Conservation (phyloP, 2,329 filamentous ascomycete genomes). For the Stenocarpella maydis region DNA sequence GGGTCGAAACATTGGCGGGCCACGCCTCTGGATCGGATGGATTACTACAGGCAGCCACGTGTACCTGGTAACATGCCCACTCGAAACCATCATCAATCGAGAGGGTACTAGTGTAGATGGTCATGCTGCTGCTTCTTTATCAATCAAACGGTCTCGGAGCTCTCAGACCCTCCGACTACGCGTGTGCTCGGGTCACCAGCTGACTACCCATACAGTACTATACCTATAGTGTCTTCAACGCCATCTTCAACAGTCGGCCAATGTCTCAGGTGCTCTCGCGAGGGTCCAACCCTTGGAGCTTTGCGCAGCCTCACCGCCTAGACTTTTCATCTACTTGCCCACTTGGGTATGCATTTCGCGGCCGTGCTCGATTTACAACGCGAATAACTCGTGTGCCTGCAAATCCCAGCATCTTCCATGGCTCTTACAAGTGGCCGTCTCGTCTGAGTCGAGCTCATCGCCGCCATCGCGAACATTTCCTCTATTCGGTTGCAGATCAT, state of each 20-base stretch:
- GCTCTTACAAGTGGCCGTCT: no score
- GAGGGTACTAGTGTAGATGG: no score
- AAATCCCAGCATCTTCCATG: not conserved
- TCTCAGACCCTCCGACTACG: conserved; percentile 18
- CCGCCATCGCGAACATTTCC: not conserved
- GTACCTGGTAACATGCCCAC: not conserved
- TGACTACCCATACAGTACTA: not conserved
- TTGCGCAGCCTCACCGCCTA: not conserved
- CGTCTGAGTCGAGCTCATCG: not conserved
- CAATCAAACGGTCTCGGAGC: conserved; percentile 10
- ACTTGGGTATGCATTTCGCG: conserved; percentile 3
- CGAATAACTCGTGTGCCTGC: not conserved
- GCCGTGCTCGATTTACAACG: not conserved
- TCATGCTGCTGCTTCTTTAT: not conserved
- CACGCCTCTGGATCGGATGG: conserved; percentile 4
- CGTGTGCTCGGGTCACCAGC: conserved; percentile 11
- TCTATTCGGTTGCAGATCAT: not conserved
- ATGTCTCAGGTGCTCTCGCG: conserved; percentile 1
- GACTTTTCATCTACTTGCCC: conserved; percentile 10
- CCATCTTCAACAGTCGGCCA: not conserved
- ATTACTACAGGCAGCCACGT: not conserved
- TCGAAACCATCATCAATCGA: no score
- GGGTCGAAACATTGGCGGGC: conserved; percentile 15
- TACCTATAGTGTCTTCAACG: not conserved
- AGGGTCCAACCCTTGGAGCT: conserved; percentile 9